Conservation (phyloP, 1,284 basidiomycete species). For the Blastosporella zonata region DNA sequence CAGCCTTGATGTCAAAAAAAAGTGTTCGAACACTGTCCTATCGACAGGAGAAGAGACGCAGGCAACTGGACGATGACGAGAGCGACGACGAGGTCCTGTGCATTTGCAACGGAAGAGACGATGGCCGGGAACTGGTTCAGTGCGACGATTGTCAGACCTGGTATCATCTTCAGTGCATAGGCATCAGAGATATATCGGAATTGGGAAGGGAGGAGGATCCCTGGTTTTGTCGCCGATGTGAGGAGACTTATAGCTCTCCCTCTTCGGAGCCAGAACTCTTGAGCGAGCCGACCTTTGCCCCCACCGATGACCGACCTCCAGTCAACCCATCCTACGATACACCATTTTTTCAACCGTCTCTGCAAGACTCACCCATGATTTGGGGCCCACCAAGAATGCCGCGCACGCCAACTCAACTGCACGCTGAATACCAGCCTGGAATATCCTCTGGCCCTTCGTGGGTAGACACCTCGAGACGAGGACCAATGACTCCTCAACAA, state of each 20-base stretch:
- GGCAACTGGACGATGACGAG: slow-evolving; percentile 31
- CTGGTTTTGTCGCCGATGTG: slow-evolving; percentile 67
- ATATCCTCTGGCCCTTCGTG: slow-evolving; percentile 46
- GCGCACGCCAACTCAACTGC: slow-evolving; percentile 42
- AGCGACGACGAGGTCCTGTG: slow-evolving; percentile 56
- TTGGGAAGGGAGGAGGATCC: slow-evolving; percentile 72
- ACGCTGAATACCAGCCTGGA: slow-evolving; percentile 27
- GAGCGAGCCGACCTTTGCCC: slow-evolving; percentile 61
- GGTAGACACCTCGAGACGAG: slow-evolving; percentile 40
- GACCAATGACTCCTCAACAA: slow-evolving; percentile 51
- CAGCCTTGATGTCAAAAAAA: slow-evolving; percentile 65
- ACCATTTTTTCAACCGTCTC: slow-evolving; percentile 50
- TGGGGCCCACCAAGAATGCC: slow-evolving; percentile 36
- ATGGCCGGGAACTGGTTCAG: slow-evolving; percentile 70
- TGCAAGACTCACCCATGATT: slow-evolving; percentile 52
- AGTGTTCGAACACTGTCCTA: slow-evolving; percentile 58
- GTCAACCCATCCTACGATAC: slow-evolving; percentile 42
- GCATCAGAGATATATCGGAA: slow-evolving; percentile 55
- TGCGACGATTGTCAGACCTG: slow-evolving; percentile 73
- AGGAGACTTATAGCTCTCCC: slow-evolving; percentile 33
- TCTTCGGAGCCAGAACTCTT: slow-evolving; percentile 34
- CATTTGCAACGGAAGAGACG: slow-evolving; percentile 62
- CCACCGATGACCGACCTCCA: slow-evolving; percentile 48
- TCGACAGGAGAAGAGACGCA: slow-evolving; percentile 38
- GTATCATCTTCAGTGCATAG: slow-evolving; percentile 77